Percentiles rank a stretch among this genome's conserved stretches.
phyloP scores from a whole-genome alignment of 148 eudicot genomes.

The Rhododendron molle region DNA sequence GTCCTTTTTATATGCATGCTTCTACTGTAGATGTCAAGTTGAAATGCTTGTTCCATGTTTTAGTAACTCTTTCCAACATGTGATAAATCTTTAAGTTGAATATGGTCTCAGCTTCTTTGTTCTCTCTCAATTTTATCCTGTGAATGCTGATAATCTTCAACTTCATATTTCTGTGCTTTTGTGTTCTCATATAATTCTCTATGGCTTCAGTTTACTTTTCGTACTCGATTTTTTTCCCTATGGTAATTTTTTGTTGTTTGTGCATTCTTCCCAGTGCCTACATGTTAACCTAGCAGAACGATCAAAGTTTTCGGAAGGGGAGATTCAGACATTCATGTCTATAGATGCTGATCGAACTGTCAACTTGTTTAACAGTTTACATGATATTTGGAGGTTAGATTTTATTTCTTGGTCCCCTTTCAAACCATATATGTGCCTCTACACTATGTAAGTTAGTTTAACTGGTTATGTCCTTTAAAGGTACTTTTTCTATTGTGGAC shows the following conservation, averaged over 20 bases:
- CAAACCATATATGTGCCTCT: not conserved
- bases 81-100: not conserved
- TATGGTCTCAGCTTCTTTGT: conserved; percentile 1
- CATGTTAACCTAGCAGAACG: conserved; percentile 66
- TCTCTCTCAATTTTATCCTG: not conserved
- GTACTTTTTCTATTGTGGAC: not conserved
- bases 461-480: not conserved
- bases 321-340: conserved; percentile 97
- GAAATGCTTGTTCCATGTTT: not conserved
- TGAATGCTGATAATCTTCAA: not conserved
- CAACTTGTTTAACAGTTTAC: conserved; percentile 86
- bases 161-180: not conserved
- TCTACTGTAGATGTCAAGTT: not conserved
- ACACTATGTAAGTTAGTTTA: not conserved
- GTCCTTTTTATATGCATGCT: not conserved
- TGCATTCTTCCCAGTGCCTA: conserved; percentile 56
- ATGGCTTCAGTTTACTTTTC: not conserved
- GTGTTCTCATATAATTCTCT: not conserved
- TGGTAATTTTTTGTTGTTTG: not conserved
- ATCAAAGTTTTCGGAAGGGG: conserved; percentile 81
- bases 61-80: not conserved
- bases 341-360: conserved; percentile 93
- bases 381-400: conserved; percentile 92
- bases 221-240: not conserved
- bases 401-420: conserved; percentile 7